Conservation (phyloP, 208 protist genomes). For the Zelonia costaricensis region DNA sequence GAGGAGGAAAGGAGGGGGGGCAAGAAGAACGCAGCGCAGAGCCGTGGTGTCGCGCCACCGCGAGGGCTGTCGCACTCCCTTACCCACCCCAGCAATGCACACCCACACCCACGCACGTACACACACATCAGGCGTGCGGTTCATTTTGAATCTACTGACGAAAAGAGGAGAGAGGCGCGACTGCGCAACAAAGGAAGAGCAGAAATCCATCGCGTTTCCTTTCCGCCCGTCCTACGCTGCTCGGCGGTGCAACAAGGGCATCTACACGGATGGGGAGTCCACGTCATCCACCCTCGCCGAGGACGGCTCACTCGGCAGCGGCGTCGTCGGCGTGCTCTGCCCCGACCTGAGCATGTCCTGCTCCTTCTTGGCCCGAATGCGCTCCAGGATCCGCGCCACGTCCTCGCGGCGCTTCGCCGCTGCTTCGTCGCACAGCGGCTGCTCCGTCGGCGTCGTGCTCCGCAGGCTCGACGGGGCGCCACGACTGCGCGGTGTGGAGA, state of each 20-base stretch:
- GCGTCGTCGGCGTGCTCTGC: background rate
- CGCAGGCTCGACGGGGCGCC: background rate
- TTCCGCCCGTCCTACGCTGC: no score
- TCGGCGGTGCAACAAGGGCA: background rate
- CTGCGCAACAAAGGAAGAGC: no score
- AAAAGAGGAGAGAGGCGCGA: no score
- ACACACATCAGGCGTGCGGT: no score
- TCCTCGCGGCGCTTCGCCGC: slow-evolving; percentile 34
- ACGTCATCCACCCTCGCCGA: slow-evolving; percentile 2
- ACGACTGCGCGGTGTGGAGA: slow-evolving; percentile 11
- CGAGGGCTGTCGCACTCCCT: no score
- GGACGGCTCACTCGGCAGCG: slow-evolving; percentile 3
- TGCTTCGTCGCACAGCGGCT: slow-evolving; percentile 9
- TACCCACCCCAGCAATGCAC: background rate
- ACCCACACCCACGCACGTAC: background rate
- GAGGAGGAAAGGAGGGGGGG: no score
- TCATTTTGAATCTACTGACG: no score
- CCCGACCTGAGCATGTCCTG: slow-evolving; percentile 14
- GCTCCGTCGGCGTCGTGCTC: slow-evolving; percentile 8
- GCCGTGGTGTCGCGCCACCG: no score
- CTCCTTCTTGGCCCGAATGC: slow-evolving; percentile 36
- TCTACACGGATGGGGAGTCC: background rate
- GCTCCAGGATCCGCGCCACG: slow-evolving; percentile 43
- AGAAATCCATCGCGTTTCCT: no score
- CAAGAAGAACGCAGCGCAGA: no score